These are phyloP conservation scores for Eruca vesicaria DNA, from an alignment of 441 rosid species.

Conservation along the genomic window DNA sequence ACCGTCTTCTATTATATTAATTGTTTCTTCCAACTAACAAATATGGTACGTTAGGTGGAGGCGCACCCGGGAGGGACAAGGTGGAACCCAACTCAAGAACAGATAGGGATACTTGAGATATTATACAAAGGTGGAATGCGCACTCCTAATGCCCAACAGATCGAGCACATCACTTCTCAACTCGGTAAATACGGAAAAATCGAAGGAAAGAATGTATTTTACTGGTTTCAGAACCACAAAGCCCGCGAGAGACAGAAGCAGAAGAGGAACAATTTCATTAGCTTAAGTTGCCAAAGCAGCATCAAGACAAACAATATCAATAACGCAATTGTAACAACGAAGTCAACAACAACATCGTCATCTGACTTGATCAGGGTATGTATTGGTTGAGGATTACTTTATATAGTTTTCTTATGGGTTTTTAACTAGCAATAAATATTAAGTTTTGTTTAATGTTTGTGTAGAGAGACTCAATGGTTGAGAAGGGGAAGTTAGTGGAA, in stretches of 20 bases:
- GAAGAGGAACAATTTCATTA: conserved; percentile 29
- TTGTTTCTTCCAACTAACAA: background rate
- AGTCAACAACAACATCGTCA: conserved; percentile 20
- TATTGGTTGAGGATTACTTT: background rate
- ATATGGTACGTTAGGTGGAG: conserved; percentile 52
- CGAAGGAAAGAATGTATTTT: conserved; percentile 96
- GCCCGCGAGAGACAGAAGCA: conserved; percentile 98
- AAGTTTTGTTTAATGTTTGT: background rate
- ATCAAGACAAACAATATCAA: conserved; percentile 9
- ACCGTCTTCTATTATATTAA: background rate
- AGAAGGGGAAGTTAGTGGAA: conserved; percentile 36
- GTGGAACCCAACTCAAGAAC: conserved; percentile 99
- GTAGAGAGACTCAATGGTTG: conserved; percentile 45
- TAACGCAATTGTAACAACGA: background rate
- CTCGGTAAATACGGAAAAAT: conserved; percentile 87
- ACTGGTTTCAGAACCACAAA: conserved; percentile 99
- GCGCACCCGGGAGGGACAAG: conserved; percentile 92
- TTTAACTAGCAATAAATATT: background rate
- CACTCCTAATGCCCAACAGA: conserved; percentile 92
- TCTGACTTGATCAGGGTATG: conserved; percentile 20
- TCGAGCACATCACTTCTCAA: conserved; percentile 83
- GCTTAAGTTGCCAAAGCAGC: conserved; percentile 22
- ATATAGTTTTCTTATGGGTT: background rate
- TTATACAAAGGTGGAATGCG: conserved; percentile 85
- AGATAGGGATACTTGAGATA: conserved; percentile 91